Conservation (phyloP, 345 rosid genomes). For the Clausena lansium region DNA sequence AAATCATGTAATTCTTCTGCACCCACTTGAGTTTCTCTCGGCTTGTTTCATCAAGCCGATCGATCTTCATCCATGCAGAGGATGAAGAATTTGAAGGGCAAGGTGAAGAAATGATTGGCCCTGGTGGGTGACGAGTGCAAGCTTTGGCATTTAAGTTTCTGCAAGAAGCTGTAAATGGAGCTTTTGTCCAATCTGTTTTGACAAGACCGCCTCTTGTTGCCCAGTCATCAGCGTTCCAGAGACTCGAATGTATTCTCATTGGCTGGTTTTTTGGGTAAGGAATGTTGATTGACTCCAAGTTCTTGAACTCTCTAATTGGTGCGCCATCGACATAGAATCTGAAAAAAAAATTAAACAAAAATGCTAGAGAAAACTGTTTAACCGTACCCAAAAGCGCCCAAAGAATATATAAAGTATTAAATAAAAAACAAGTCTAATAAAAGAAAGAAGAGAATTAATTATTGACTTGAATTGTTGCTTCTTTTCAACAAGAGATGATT, state of each 20-base stretch:
- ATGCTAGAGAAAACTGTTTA: not conserved
- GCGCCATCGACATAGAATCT: slow-evolving; percentile 58
- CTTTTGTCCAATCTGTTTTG: slow-evolving; percentile 55
- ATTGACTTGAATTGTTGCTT: not conserved
- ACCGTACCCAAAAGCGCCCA: not conserved
- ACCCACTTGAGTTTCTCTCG: slow-evolving; percentile 47
- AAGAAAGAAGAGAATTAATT: too few species aligned
- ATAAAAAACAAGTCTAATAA: too few species aligned
- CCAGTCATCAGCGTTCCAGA: slow-evolving; percentile 77
- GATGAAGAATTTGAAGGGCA: slow-evolving; percentile 3
- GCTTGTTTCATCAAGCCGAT: slow-evolving; percentile 34
- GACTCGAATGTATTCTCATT: slow-evolving; percentile 55
- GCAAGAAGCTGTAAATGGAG: slow-evolving; percentile 34
- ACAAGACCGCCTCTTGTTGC: slow-evolving; percentile 62
- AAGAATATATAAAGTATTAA: too few species aligned
- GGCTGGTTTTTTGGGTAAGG: slow-evolving; percentile 54
- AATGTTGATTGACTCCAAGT: slow-evolving; percentile 46
- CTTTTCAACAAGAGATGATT: not conserved
- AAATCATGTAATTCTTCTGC: slow-evolving; percentile 41
- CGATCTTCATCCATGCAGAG: slow-evolving; percentile 35
- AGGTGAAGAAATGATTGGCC: not conserved
- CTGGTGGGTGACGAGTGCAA: not conserved
- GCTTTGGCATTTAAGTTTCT: slow-evolving; percentile 11
- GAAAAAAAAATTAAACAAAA: not conserved
- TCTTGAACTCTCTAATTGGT: slow-evolving; percentile 73